These are phyloP conservation scores for Candida easanensis DNA, from an alignment of 805 yeast genomes.

Conservation along the genomic window DNA sequence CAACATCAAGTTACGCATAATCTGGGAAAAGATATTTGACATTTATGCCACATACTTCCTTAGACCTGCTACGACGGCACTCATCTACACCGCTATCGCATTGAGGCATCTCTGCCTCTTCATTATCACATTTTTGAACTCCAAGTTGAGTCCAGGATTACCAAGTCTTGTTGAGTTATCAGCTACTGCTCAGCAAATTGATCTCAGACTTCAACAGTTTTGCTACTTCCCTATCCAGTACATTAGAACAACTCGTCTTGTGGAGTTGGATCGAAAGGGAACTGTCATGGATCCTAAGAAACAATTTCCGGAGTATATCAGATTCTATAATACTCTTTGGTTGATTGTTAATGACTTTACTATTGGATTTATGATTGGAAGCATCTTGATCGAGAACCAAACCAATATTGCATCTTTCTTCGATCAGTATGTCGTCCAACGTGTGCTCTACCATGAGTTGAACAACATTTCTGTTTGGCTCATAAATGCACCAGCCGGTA, in stretches of 20 bases:
- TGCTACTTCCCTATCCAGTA: slow-evolving; percentile 81
- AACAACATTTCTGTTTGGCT: slow-evolving; percentile 61
- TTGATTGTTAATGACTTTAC: slow-evolving; percentile 77
- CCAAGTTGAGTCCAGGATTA: slow-evolving; percentile 16
- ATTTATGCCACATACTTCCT: slow-evolving; percentile 6
- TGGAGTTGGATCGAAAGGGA: slow-evolving; percentile 25
- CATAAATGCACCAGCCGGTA: slow-evolving; percentile 89
- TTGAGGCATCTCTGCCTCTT: slow-evolving; percentile 18
- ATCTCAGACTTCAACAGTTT: slow-evolving; percentile 70
- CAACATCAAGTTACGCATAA: background rate
- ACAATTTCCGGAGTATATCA: slow-evolving; percentile 61
- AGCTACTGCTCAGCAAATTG: slow-evolving; percentile 74
- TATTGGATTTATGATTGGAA: slow-evolving; percentile 62
- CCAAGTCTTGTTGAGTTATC: slow-evolving; percentile 42
- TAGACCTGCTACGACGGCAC: slow-evolving; percentile 13
- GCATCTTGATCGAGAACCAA: slow-evolving; percentile 41
- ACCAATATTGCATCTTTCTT: slow-evolving; percentile 27
- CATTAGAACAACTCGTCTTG: slow-evolving; percentile 41
- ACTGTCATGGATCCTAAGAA: slow-evolving; percentile 36
- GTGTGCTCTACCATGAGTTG: slow-evolving; percentile 43
- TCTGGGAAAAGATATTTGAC: background rate
- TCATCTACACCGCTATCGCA: slow-evolving; percentile 10
- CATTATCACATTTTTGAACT: slow-evolving; percentile 29
- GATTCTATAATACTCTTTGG: slow-evolving; percentile 87
- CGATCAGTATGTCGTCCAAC: slow-evolving; percentile 33